Base-by-base conservation (phyloP, 2,329 filamentous ascomycete species). In the Fusarium tupiense region DNA sequence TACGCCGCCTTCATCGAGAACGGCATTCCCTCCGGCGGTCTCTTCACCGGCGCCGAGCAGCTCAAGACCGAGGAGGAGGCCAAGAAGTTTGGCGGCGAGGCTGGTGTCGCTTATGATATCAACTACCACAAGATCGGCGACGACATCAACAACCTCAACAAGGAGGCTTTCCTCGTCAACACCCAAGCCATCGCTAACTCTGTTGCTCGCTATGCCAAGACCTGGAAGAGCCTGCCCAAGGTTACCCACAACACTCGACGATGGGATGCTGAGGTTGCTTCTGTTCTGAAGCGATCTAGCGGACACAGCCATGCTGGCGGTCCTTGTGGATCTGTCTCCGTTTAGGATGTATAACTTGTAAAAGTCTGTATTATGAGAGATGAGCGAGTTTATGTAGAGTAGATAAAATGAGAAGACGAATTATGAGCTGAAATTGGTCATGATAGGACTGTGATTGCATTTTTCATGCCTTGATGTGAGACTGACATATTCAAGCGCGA, bases 41-140 rank as follows among this genome's bases (percentile, higher is more conserved):
- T 94, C 66, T 92, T 91, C 76, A 93, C 91, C 14, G 91, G 91
- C 17, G 91, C 91, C 6, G 91, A 92, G 79, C 87, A 84, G 10
- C 79, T 90, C 80, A 92, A 92, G 86, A 91, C 90, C 0, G 84
- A 84, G 40, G 86, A 87, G 46, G 88, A 93, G 78, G 88, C 84
- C 1, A 84, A 82, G 41, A 81, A 89, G 77, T 93, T 92, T 72
- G 91, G 91, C 17, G 91, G 91, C 26, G 82, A 86, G 73, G 90
- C 87, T 16, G 91, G 86, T 68, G 81, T 85, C 33, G 80, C 84
- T 57, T 84, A 84, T 75, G 83, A 88, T 68, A 73, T 83, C 76
- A 84, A 86, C 83, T 86, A 87, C 80, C 84, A 88, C 80, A 75
- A 83, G 66, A 71, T 79, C 3, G 84, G 85, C 47, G 87, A 88